These are phyloP conservation scores for Boletus subparvulus DNA, from an alignment of 768 basidiomycete genomes.

Conservation along the genomic window DNA sequence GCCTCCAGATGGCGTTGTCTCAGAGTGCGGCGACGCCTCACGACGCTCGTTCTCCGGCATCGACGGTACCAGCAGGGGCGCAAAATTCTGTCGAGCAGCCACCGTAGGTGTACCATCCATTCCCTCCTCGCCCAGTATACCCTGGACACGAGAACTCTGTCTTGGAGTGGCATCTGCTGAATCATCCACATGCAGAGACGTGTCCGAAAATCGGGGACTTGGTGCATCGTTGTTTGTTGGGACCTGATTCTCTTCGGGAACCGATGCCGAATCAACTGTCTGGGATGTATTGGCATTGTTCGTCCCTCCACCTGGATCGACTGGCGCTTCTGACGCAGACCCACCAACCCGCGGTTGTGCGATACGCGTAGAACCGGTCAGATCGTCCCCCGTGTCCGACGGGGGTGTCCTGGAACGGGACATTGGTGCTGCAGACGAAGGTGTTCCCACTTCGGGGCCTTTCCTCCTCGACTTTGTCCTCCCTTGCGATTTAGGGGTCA, in stretches of 20 bases:
- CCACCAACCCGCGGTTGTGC: not conserved
- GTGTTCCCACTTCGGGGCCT: conserved; percentile 2
- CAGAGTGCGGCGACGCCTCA: conserved; percentile 12
- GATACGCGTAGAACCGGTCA: not conserved
- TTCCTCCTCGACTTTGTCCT: conserved; percentile 10
- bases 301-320: conserved; percentile 24
- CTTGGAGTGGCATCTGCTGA: conserved; percentile 17
- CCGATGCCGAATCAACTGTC: conserved; percentile 4
- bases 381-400: conserved; percentile 10
- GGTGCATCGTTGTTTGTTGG: not conserved
- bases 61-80: not conserved
- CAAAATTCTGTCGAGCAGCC: not conserved
- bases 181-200: conserved; percentile 2
- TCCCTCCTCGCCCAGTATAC: not conserved
- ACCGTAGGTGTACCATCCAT: not conserved
- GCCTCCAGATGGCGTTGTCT: conserved; percentile 4
- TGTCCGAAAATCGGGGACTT: not conserved
- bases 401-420: conserved; percentile 20
- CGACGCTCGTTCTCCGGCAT: not conserved
- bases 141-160: conserved; percentile 9
- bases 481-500: conserved; percentile 6
- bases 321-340: conserved; percentile 8
- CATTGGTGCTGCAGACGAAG: conserved; percentile 1
- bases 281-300: not conserved
- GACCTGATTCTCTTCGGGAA: not conserved